phyloP scores from a whole-genome alignment of 768 basidiomycete genomes.

The Thelephora ganbajun region DNA sequence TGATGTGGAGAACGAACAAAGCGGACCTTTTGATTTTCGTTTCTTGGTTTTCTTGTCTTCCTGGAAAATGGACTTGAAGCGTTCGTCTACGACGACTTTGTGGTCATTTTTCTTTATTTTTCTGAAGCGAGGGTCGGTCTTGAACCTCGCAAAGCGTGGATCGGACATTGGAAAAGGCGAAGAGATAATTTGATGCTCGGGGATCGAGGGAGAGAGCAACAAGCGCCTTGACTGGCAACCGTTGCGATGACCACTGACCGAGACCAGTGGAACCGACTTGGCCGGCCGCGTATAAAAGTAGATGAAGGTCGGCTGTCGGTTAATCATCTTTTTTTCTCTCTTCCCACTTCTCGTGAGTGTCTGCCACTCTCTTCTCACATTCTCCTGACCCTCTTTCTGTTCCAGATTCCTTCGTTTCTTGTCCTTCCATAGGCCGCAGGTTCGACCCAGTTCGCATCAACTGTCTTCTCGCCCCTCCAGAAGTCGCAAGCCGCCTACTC shows the following conservation, averaged over 20 bases:
- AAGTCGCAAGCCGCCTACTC: constrained; percentile 16
- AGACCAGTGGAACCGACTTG: no score
- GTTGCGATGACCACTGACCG: background rate
- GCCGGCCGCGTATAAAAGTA: background rate
- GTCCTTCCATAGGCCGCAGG: constrained; percentile 19
- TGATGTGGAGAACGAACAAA: background rate
- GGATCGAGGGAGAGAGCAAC: background rate
- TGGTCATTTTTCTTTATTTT: constrained; percentile 63
- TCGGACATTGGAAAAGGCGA: constrained; percentile 48
- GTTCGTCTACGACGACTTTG: constrained; percentile 83
- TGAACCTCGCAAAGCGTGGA: constrained; percentile 76
- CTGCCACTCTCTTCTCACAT: constrained; percentile 7
- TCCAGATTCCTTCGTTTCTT: constrained; percentile 9
- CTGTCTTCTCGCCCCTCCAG: constrained; percentile 11
- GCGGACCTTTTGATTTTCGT: constrained; percentile 14
- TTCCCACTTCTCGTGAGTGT: constrained; percentile 12
- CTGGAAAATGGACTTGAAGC: constrained; percentile 74
- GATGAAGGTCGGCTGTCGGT: background rate
- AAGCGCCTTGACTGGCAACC: constrained; percentile 3
- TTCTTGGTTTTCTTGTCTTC: constrained; percentile 26
- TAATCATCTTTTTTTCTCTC: constrained; percentile 5
- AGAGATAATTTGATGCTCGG: constrained; percentile 1
- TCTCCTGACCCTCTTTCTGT: background rate
- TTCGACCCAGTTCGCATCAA: constrained; percentile 3
- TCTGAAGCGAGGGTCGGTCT: constrained; percentile 88